phyloP scores from a whole-genome alignment of 2,329 filamentous ascomycete species.

The Albifimbria verrucaria region DNA sequence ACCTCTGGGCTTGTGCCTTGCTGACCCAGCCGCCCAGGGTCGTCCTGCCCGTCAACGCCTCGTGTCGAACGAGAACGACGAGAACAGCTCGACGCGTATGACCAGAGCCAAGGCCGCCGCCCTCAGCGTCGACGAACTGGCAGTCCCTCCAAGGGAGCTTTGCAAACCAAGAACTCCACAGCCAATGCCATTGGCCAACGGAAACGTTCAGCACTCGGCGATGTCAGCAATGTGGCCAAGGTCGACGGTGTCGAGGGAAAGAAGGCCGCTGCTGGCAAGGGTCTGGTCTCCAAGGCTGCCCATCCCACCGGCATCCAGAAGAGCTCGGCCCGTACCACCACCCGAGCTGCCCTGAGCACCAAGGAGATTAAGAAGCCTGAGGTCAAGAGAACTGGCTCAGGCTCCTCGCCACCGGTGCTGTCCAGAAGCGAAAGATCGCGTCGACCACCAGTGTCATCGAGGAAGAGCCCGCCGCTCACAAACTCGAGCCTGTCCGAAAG shows the following conservation, averaged over 20 bases:
- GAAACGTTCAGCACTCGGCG: conserved; percentile 82
- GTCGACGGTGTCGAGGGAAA: conserved; percentile 68
- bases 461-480: conserved; percentile 56
- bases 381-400: conserved; percentile 69
- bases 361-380: conserved; percentile 66
- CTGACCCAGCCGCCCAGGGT: conserved; percentile 41
- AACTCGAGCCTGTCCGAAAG: conserved; percentile 67
- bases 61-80: conserved; percentile 90
- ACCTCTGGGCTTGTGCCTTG: conserved; percentile 2
- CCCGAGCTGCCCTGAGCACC: conserved; percentile 58
- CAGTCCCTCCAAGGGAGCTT: conserved; percentile 56
- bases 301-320: conserved; percentile 84
- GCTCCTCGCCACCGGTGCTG: conserved; percentile 61
- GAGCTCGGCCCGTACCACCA: conserved; percentile 51
- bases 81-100: conserved; percentile 82
- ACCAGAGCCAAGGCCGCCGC: conserved; percentile 90
- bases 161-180: conserved; percentile 68
- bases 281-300: conserved; percentile 74
- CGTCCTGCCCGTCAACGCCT: conserved; percentile 71
- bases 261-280: conserved; percentile 64
- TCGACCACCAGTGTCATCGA: conserved; percentile 49
- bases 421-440: conserved; percentile 66
- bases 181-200: conserved; percentile 49
- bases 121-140: conserved; percentile 60
- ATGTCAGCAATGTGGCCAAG: conserved; percentile 94